These are phyloP conservation scores for Trichoderma afroharzianum DNA, from an alignment of 2,329 filamentous ascomycete species.

Conservation along the genomic window DNA sequence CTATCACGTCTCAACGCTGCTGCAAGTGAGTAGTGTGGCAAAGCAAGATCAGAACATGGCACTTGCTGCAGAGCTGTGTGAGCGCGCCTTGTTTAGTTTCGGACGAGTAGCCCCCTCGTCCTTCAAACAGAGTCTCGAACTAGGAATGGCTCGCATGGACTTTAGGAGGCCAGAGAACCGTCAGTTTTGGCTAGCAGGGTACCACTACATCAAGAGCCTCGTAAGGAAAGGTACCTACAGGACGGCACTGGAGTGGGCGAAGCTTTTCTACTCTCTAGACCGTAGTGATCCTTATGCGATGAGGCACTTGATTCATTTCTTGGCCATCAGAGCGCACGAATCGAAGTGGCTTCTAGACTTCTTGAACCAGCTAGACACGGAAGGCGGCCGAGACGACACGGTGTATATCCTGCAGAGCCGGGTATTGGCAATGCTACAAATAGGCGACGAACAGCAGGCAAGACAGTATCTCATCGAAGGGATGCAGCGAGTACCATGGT, in stretches of 20 bases:
- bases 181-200: conserved; percentile 86
- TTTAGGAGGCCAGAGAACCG: conserved; percentile 83
- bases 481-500: conserved; percentile 75
- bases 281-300: conserved; percentile 80
- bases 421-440: conserved; percentile 70
- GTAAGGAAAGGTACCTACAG: conserved; percentile 89
- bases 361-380: conserved; percentile 43
- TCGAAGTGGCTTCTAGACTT: conserved; percentile 73
- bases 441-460: conserved; percentile 63
- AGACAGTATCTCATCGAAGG: conserved; percentile 62
- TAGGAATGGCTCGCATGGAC: conserved; percentile 75
- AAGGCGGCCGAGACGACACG: conserved; percentile 40
- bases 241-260: conserved; percentile 91
- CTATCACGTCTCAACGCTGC: conserved; percentile 89
- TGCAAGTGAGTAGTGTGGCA: conserved; percentile 88
- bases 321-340: conserved; percentile 78
- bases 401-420: conserved; percentile 74
- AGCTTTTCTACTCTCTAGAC: conserved; percentile 73
- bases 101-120: conserved; percentile 83
- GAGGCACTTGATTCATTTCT: conserved; percentile 73
- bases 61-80: conserved; percentile 79
- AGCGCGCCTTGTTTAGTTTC: conserved; percentile 88
- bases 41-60: conserved; percentile 88
- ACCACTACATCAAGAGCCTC: conserved; percentile 82
- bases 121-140: conserved; percentile 71